Evolutionary conservation across 169 alveolate genomes (phyloP).

Genomic region (Eimeria zaria): DNA sequence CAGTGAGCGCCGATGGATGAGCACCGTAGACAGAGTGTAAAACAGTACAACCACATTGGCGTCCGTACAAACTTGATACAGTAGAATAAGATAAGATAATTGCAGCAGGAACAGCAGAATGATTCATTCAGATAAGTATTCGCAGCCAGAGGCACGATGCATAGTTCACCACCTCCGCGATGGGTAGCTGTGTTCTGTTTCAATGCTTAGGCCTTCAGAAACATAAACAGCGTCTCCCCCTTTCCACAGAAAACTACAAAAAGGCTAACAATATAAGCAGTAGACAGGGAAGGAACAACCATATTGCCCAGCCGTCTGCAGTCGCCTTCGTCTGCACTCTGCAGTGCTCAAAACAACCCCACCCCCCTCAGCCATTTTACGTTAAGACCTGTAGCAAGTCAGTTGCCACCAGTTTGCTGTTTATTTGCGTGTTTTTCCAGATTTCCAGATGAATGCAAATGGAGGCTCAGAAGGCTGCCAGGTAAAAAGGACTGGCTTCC

Average conservation of each 20-base stretch:
- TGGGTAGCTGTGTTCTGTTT: background rate
- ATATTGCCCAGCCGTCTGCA: background rate
- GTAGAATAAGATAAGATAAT: background rate
- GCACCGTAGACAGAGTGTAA: background rate
- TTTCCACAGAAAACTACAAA: background rate
- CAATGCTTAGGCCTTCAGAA: background rate
- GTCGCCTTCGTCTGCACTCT: background rate
- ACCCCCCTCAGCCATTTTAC: background rate
- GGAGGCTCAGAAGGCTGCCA: constrained; percentile 47
- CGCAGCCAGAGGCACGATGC: background rate
- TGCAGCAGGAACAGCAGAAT: background rate
- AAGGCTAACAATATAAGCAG: background rate
- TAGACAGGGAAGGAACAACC: too few species aligned
- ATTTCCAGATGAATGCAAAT: background rate
- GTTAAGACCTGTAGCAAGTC: background rate
- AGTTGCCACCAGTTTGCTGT: background rate
- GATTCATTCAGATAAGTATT: background rate
- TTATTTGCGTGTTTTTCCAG: background rate
- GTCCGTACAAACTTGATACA: background rate
- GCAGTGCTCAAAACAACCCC: constrained; percentile 6
- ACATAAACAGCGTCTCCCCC: background rate
- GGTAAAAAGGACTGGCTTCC: background rate
- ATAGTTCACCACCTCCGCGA: background rate
- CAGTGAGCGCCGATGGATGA: background rate
- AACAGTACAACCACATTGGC: background rate